Base-by-base conservation (phyloP, 192 early-diverging fungal genomes). In the Coemansia aciculifera region DNA sequence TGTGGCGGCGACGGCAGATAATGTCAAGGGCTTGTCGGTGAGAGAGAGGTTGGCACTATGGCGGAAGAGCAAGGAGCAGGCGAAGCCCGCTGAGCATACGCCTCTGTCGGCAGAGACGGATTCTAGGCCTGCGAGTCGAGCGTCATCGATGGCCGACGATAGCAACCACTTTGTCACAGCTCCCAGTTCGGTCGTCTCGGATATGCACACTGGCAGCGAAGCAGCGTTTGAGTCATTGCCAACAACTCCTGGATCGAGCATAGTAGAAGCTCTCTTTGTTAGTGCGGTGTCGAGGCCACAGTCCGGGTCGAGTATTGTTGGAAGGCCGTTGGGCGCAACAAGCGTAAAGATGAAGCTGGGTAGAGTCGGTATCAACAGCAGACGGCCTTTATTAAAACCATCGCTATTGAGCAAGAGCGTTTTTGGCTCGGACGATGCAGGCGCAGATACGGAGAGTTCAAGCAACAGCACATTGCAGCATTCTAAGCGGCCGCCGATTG, bases 11-110 rank as follows among this genome's bases (percentile, higher is more conserved):
- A 77, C 12, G 57, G 73, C 86, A 23, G 77, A 79, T 9, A 90
- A 90, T 62, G 89, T 91, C 37, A 90, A 87, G 61, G 73, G 86
- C 39, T 82, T 91, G 39, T 88, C 92, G 71, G 72, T 94, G 52
- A 88, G 87, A 63, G 94, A 95, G 83, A 79, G 91, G 36, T 68
- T 96, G 13, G 89, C 92, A 54, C 87, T 91, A 77, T 98, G 94
- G 94, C 75, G 88, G 56, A 87, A 86, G 68, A 88, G 92, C 69
- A 85, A 86, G 62, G 87, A 87, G 62, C 68, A 75, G 63, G 64
- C 60, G 23, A 70, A 65, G 48, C 17, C 63, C 11, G 37, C 60
- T 2, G 42, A 27, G 29, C 42, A n/a, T 19, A 39, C 29, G 21
- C 60, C 24, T 44, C 59, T 42, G 31, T 27, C 64, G 12, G 71